Evolutionary conservation across 441 rosid species (phyloP), one percentile per base, ranked within the genome.

Genomic region (Macaranga tanarius): DNA sequence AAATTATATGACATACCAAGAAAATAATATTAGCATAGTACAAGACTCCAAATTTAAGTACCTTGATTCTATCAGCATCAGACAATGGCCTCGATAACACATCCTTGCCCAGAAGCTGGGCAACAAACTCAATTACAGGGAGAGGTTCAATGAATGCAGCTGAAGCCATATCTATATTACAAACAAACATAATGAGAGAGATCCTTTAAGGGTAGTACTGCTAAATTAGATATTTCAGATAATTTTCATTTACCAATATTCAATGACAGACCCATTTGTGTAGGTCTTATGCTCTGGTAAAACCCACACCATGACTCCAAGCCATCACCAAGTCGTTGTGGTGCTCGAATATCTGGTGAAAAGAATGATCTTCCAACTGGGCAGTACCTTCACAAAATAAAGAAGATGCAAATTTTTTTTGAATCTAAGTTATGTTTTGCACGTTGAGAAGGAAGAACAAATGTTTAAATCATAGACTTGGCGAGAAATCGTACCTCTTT

Each of bases 141-240:
- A 93, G 98, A 61, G 99, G 95, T 86, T 93, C 99, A n/a, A 95
- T 95, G 62, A 95, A 95, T 10, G 99, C 97, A 80, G 98, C 96
- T 10, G 97, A 91, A 73, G 98, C 96, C 99, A 91, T 91, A 83
- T 95, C 99, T 93, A 73, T 51, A 65, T 54, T 55, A 52, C 45
- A 63, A 17, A 0, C 51, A 38, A 50, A 51, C 66, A 66, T 5
- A n/a, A 31, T 10, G 38, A 76, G 51, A 65, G 19, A 56, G 19
- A 62, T 54, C 23, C 65, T 61, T 34, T 42, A 5, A n/a, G 58
- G 69, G 26, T 47, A 45, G 26, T 47, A 51, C 23, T 17, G 5
- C 47, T 1, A 25, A 61, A 8, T 10, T n/a, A 10, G 44, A n/a
- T 25, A 13, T 23, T 48, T n/a, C 38, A 7, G 19, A 40, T 42